A percentile compares a stretch with the other conserved stretches of the same genome.
These are phyloP conservation scores for Leucoagaricus sp. DNA, from an alignment of 1,284 basidiomycete species.

Conservation along the genomic window DNA sequence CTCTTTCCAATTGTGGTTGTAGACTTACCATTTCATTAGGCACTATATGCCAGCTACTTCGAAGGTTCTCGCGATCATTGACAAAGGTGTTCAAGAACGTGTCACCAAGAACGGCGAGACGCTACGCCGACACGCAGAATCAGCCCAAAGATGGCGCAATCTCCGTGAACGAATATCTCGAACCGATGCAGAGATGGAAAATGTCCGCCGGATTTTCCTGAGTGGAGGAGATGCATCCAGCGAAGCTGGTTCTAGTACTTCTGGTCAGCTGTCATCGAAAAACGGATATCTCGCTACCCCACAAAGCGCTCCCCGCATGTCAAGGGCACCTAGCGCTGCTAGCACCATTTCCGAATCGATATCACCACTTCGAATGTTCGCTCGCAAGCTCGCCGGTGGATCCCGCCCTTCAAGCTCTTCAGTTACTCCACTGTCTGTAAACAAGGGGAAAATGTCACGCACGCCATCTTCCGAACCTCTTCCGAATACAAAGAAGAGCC, in stretches of 20 bases:
- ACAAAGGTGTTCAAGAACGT: conserved; percentile 87
- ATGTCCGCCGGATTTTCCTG: conserved; percentile 60
- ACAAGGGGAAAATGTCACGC: conserved; percentile 35
- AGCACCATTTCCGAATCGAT: conserved; percentile 70
- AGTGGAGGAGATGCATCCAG: conserved; percentile 59
- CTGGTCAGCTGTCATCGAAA: conserved; percentile 49
- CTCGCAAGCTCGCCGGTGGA: conserved; percentile 61
- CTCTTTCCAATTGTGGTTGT: too few relatives aligned
- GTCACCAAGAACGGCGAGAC: conserved; percentile 96
- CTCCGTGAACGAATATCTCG: conserved; percentile 74
- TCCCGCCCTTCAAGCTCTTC: conserved; percentile 22
- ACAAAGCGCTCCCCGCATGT: conserved; percentile 44
- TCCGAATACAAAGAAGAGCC: conserved; percentile 37
- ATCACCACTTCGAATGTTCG: conserved; percentile 76
- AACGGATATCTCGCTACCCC: conserved; percentile 69
- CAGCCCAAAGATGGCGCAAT: conserved; percentile 80
- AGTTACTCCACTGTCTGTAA: conserved; percentile 50
- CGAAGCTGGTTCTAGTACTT: conserved; percentile 69
- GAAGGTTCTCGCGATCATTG: conserved; percentile 91
- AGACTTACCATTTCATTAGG: conserved; percentile 36
- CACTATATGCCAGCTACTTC: conserved; percentile 93
- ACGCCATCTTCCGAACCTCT: conserved; percentile 57
- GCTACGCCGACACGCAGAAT: conserved; percentile 82
- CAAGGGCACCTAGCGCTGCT: conserved; percentile 46
- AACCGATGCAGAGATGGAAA: conserved; percentile 83